Evolutionary conservation across 2,329 filamentous ascomycete species (phyloP).

Genomic region (Ceratocystis colombiana): DNA sequence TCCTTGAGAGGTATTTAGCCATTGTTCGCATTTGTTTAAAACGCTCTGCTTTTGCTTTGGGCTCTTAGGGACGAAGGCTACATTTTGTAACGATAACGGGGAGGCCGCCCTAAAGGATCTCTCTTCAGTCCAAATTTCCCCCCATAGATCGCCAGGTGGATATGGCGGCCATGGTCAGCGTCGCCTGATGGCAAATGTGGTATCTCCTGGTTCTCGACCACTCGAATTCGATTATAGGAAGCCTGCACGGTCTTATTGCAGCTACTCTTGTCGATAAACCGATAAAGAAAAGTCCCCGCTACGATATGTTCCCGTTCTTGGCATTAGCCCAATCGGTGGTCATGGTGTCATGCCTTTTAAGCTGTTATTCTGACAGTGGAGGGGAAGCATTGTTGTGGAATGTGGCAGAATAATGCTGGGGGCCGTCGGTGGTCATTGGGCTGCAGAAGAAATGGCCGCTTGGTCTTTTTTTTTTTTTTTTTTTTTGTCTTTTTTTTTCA

Average conservation of each 20-base stretch:
- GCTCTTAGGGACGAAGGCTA: slow-evolving; percentile 43
- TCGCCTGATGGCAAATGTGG: slow-evolving; percentile 51
- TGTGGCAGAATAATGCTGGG: slow-evolving; percentile 47
- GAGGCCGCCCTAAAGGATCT: slow-evolving; percentile 35
- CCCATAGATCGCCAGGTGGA: slow-evolving; percentile 57
- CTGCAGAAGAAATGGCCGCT: slow-evolving; percentile 49
- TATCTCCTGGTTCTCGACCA: slow-evolving; percentile 59
- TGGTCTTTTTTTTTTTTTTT: slow-evolving; percentile 31
- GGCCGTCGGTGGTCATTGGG: slow-evolving; percentile 40
- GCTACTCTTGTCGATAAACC: slow-evolving; percentile 37
- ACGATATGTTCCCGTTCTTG: slow-evolving; percentile 48
- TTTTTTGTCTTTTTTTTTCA: slow-evolving; percentile 38
- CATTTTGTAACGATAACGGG: slow-evolving; percentile 35
- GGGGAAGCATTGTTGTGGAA: slow-evolving; percentile 55
- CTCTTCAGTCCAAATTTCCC: slow-evolving; percentile 50
- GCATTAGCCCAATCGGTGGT: slow-evolving; percentile 50
- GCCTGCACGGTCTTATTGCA: slow-evolving; percentile 38
- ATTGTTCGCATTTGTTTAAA: slow-evolving; percentile 60
- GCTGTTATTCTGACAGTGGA: slow-evolving; percentile 48
- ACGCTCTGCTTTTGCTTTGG: slow-evolving; percentile 53
- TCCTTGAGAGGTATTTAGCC: slow-evolving; percentile 53
- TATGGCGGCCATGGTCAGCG: slow-evolving; percentile 51
- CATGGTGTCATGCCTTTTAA: slow-evolving; percentile 53
- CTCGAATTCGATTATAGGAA: slow-evolving; percentile 55
- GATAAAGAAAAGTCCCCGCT: slow-evolving; percentile 34